A percentile compares a stretch with the other conserved stretches of the same genome.
Conservation (phyloP, 352 stramenopile genomes). For the Thraustotheca clavata region DNA sequence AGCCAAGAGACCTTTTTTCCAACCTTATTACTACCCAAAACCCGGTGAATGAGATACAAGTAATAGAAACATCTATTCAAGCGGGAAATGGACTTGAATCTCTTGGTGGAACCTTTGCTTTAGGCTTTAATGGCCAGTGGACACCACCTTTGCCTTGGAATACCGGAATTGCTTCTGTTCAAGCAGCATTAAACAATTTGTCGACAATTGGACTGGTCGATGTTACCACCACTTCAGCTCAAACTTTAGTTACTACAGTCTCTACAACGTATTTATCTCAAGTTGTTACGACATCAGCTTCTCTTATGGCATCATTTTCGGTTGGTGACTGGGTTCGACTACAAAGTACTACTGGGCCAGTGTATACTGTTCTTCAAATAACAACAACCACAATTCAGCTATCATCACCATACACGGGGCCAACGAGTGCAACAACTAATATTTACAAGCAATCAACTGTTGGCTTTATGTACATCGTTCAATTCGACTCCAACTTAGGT, state of each 20-base stretch:
- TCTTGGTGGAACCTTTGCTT: slow-evolving; percentile 63
- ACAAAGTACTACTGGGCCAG: slow-evolving; percentile 51
- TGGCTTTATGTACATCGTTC: slow-evolving; percentile 61
- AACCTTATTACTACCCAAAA: slow-evolving; percentile 71
- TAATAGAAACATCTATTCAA: slow-evolving; percentile 77
- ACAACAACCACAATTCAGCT: slow-evolving; percentile 63
- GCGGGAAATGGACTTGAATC: slow-evolving; percentile 24
- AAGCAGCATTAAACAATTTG: slow-evolving; percentile 77
- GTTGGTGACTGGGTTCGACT: slow-evolving; percentile 92
- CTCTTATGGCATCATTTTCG: slow-evolving; percentile 55
- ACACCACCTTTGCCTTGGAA: slow-evolving; percentile 48
- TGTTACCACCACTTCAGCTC: slow-evolving; percentile 85
- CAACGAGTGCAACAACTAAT: slow-evolving; percentile 32
- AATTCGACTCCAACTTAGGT: slow-evolving; percentile 66
- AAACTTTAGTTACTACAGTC: slow-evolving; percentile 57
- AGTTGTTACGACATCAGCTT: slow-evolving; percentile 42
- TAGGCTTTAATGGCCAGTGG: slow-evolving; percentile 57
- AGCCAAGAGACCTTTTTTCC: slow-evolving; percentile 84
- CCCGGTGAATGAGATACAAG: slow-evolving; percentile 83
- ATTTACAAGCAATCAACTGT: slow-evolving; percentile 79
- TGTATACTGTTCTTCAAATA: slow-evolving; percentile 82
- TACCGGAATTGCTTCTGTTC: slow-evolving; percentile 65
- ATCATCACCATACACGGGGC: slow-evolving; percentile 77
- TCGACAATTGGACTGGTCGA: slow-evolving; percentile 71
- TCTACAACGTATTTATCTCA: slow-evolving; percentile 72